A percentile compares a stretch with the other conserved stretches of the same genome.
Evolutionary conservation across 768 basidiomycete species (phyloP).

Genomic region (Trametes cinnabarina): DNA sequence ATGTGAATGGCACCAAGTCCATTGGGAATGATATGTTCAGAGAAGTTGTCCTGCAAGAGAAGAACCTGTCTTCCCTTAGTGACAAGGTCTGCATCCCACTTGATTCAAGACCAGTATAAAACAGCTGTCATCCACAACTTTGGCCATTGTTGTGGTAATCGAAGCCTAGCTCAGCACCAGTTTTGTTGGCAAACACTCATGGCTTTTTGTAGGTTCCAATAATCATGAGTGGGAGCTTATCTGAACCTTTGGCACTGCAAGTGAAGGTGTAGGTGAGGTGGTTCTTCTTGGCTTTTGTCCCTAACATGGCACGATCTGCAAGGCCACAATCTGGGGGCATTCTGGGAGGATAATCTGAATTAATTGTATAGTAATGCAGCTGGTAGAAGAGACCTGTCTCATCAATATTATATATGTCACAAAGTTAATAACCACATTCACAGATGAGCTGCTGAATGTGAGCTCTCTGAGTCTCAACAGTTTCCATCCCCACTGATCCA

Average conservation of each 20-base stretch:
- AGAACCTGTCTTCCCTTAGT: constrained; percentile 24
- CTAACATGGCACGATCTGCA: background rate
- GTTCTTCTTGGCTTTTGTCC: background rate
- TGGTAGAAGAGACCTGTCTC: background rate
- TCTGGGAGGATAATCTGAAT: background rate
- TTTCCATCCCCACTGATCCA: background rate
- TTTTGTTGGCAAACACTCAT: constrained; percentile 30
- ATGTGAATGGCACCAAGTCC: constrained; percentile 28
- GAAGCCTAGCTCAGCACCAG: constrained; percentile 27
- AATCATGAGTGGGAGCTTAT: constrained; percentile 31
- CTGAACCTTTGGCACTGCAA: constrained; percentile 33
- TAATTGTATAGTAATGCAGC: no score
- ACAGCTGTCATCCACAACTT: constrained; percentile 16
- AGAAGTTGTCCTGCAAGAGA: constrained; percentile 35
- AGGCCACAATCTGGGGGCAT: background rate
- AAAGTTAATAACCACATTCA: background rate
- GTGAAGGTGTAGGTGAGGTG: constrained; percentile 23
- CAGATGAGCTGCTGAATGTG: background rate
- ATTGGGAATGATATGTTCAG: constrained; percentile 29
- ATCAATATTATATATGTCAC: constrained; percentile 5
- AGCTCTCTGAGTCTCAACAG: background rate
- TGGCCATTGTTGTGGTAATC: constrained; percentile 39
- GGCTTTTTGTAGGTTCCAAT: constrained; percentile 37
- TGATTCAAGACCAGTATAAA: constrained; percentile 37
- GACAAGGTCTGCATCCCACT: constrained; percentile 26